phyloP scores from a whole-genome alignment of 176 grass and related monocot species.

The Zoysia japonica region DNA sequence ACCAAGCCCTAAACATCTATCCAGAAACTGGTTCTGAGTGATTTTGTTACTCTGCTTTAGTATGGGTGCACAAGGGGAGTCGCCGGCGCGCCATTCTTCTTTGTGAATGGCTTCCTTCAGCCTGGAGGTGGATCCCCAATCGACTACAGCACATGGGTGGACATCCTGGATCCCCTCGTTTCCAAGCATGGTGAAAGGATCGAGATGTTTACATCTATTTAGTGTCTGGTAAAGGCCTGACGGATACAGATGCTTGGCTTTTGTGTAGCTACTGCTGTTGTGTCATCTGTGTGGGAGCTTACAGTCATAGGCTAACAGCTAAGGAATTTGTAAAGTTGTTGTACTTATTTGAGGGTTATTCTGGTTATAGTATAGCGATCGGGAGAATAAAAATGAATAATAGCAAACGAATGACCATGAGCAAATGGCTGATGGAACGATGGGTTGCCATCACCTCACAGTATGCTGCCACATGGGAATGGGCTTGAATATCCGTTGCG shows the following conservation, averaged over 20 bases:
- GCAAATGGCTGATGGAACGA: no score
- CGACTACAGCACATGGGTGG: constrained; percentile 58
- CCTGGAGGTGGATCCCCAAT: constrained; percentile 72
- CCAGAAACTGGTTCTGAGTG: background rate
- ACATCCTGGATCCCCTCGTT: constrained; percentile 64
- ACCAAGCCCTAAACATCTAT: background rate
- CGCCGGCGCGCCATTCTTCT: constrained; percentile 75
- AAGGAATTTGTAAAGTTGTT: no score
- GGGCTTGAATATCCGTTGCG: no score
- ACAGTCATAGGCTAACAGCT: no score
- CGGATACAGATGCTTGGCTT: background rate
- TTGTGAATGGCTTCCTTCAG: constrained; percentile 85
- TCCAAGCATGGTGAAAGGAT: constrained; percentile 35
- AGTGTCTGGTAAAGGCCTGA: background rate
- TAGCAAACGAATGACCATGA: no score
- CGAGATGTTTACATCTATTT: constrained; percentile 44
- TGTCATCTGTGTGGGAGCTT: background rate
- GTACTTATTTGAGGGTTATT: background rate
- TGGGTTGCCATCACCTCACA: no score
- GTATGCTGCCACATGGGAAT: no score
- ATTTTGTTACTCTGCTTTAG: constrained; percentile 35
- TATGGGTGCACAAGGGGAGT: constrained; percentile 92
- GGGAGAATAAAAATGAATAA: no score
- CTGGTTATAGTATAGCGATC: background rate
- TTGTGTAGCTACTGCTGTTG: background rate